A percentile compares a stretch with the other conserved stretches of the same genome.
These are phyloP conservation scores for Annona cherimola DNA, from an alignment of 164 flowering plant genomes.

Conservation along the genomic window DNA sequence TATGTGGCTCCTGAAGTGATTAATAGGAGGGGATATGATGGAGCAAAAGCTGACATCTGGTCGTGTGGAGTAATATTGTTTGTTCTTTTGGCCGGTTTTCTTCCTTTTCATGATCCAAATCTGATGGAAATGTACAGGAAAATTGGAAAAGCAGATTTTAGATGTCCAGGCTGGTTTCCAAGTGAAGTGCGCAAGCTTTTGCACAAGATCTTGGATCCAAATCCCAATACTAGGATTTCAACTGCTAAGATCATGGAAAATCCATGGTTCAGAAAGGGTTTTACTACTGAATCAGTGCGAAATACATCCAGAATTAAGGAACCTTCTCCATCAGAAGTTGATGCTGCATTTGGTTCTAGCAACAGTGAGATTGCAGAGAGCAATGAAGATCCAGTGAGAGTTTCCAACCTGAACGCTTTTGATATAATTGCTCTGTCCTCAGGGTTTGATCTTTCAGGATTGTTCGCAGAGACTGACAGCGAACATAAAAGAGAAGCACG, in stretches of 20 bases:
- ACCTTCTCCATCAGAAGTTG: slow-evolving; percentile 12
- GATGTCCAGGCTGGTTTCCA: slow-evolving; percentile 63
- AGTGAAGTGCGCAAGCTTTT: slow-evolving; percentile 53
- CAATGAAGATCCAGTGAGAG: slow-evolving; percentile 29
- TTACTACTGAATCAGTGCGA: slow-evolving; percentile 15
- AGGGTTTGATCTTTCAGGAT: slow-evolving; percentile 72
- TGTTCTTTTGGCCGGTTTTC: slow-evolving; percentile 69
- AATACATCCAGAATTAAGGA: slow-evolving; percentile 19
- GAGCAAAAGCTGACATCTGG: slow-evolving; percentile 80
- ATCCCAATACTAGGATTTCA: slow-evolving; percentile 53
- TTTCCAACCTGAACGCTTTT: slow-evolving; percentile 62
- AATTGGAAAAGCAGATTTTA: slow-evolving; percentile 64
- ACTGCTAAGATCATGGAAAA: slow-evolving; percentile 56
- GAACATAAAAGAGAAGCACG: slow-evolving; percentile 35
- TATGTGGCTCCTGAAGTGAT: slow-evolving; percentile 88
- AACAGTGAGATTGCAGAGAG: slow-evolving; percentile 13
- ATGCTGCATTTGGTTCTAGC: slow-evolving; percentile 9
- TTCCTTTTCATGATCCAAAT: slow-evolving; percentile 81
- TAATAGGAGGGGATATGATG: slow-evolving; percentile 70
- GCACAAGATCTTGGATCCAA: slow-evolving; percentile 55
- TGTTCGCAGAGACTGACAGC: slow-evolving; percentile 38
- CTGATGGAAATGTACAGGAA: slow-evolving; percentile 81
- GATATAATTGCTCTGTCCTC: slow-evolving; percentile 72
- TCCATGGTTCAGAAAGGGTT: slow-evolving; percentile 62
- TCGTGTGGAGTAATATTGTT: slow-evolving; percentile 78